A percentile compares a stretch with the other conserved stretches of the same genome.
phyloP scores from a whole-genome alignment of 164 flowering plant genomes.

The Tetrastigma voinierianum region DNA sequence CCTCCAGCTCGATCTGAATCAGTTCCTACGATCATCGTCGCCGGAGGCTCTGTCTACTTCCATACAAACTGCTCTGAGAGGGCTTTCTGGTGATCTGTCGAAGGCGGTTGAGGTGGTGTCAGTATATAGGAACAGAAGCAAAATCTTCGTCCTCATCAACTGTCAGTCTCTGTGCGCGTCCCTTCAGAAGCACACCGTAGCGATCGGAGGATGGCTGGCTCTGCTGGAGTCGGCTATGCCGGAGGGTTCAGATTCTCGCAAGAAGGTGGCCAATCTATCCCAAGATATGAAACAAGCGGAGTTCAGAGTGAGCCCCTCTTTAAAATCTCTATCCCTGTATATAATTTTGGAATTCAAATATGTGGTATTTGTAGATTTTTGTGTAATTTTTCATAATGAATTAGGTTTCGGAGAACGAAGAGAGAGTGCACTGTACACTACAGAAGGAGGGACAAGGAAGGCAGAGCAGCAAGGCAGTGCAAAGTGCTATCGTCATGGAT shows the following conservation, averaged over 20 bases:
- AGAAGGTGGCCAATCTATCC: conserved; percentile 46
- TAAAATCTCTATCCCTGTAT: background rate
- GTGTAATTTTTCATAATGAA: background rate
- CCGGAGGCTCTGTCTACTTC: conserved; percentile 25
- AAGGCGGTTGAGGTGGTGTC: conserved; percentile 28
- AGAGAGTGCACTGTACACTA: conserved; percentile 40
- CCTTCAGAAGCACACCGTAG: conserved; percentile 32
- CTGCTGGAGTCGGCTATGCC: conserved; percentile 35
- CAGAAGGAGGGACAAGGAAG: conserved; percentile 44
- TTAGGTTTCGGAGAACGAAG: conserved; percentile 60
- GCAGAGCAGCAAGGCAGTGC: conserved; percentile 45
- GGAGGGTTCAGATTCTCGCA: conserved; percentile 34
- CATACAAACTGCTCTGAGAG: conserved; percentile 39
- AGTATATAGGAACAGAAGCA: conserved; percentile 36
- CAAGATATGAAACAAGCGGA: conserved; percentile 50
- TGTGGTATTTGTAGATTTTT: background rate
- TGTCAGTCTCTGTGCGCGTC: conserved; percentile 33
- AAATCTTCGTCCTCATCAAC: conserved; percentile 46
- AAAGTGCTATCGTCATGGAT: conserved; percentile 67
- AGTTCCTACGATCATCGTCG: conserved; percentile 21
- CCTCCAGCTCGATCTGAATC: conserved; percentile 36
- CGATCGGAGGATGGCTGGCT: conserved; percentile 56
- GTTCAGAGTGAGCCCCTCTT: conserved; percentile 30
- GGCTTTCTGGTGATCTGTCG: conserved; percentile 38
- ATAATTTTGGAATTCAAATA: background rate